Base-by-base conservation (phyloP, 768 basidiomycete species). In the Asterophora parasitica region DNA sequence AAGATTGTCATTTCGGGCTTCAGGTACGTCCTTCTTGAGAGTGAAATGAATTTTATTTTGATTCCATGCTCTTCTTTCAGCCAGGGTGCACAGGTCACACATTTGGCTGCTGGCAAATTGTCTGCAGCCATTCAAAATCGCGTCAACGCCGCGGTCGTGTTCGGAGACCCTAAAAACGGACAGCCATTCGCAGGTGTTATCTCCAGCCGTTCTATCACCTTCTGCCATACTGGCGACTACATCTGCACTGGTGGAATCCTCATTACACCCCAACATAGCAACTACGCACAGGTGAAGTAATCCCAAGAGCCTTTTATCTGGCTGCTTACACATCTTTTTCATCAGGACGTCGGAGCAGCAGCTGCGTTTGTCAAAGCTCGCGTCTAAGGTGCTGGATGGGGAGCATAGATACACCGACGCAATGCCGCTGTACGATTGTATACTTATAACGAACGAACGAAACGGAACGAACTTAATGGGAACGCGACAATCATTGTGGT, bases 1-100 rank as follows among this genome's bases (percentile, higher is more conserved):
- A 59, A 59, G 39, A 65, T 69, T n/a, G 63, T 69, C 38, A 62
- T 66, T 34, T 63, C 65, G 32, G 66, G 65, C 8, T 69, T 66
- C 48, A 67, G 66, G 66, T 66, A 34, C 23, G 23, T 23, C 23
- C 3, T 23, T 6, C 3, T 6, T 23, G 3, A 23, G 23, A 3
- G 23, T 6, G 23, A 23, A 23, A 23, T 23, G 23, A 6, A 3
- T 23, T 23, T 23, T 23, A 3, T 23, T 23, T 23, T 23, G 6
- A 23, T 23, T 3, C 23, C 3, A 3, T 23, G 23, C 23, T 16
- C 6, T 17, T 59, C 10, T 16, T 31, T 3, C 11, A 64, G 60
- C 36, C 63, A 65, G 54, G 63, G 63, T 7, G 63, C 60, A 11
- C 68, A 72, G 46, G 60, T 72, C 0, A 62, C 65, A 1, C 70